These are phyloP conservation scores for Parasitella parasitica DNA, from an alignment of 371 early-diverging fungal species.

Conservation along the genomic window DNA sequence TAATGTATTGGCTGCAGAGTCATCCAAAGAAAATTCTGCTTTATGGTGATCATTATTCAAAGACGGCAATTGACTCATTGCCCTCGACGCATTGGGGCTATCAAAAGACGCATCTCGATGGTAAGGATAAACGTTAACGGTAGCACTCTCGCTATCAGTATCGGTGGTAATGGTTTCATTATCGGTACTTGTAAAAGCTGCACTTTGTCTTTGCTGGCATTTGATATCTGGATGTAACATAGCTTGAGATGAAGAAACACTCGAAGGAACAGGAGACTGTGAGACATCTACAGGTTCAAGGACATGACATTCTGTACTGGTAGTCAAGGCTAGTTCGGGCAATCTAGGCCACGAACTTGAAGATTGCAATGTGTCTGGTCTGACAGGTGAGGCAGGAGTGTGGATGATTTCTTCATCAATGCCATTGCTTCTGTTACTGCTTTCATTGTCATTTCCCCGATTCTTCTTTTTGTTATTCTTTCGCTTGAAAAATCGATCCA, in stretches of 20 bases:
- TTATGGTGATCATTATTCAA: slow-evolving; percentile 7
- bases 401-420: neutral
- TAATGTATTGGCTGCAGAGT: slow-evolving; percentile 27
- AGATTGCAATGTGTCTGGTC: neutral
- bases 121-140: neutral
- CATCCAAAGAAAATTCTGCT: neutral
- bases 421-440: neutral
- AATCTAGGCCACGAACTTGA: slow-evolving; percentile 10
- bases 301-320: neutral
- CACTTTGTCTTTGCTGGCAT: neutral
- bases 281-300: neutral
- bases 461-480: neutral
- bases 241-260: neutral
- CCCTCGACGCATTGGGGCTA: neutral
- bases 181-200: neutral
- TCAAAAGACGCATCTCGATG: neutral
- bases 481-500: neutral
- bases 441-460: neutral
- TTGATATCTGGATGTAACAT: neutral
- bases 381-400: neutral
- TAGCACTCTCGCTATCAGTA: neutral
- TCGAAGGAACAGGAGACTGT: neutral
- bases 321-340: slow-evolving; percentile 14
- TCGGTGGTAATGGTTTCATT: neutral
- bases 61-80: neutral